Percentiles rank a stretch among this genome's conserved stretches.
phyloP scores from a whole-genome alignment of 331 rosid species.

The Prunus yedoensis region DNA sequence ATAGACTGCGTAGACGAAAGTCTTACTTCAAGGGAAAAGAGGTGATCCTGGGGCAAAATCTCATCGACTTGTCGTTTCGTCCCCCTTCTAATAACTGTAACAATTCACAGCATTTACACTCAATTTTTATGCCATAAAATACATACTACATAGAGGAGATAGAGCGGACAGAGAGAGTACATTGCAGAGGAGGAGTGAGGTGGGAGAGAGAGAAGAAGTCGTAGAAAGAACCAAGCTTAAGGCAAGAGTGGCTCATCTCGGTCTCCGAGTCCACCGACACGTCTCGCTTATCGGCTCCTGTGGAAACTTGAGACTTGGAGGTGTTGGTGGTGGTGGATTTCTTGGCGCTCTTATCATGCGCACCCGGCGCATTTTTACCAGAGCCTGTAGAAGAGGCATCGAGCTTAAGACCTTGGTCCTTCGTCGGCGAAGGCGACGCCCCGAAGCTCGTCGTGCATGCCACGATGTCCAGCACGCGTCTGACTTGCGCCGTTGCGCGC shows the following conservation, averaged over 20 bases:
- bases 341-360: conserved; percentile 40
- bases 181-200: conserved; percentile 83
- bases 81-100: conserved; percentile 72
- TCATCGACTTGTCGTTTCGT: conserved; percentile 58
- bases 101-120: background rate
- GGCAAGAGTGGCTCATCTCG: conserved; percentile 71
- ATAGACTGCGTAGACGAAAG: background rate
- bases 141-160: background rate
- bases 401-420: conserved; percentile 37
- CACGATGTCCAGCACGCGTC: conserved; percentile 75
- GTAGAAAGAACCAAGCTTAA: conserved; percentile 84
- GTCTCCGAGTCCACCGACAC: conserved; percentile 38
- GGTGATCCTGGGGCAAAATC: conserved; percentile 61
- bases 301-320: conserved; percentile 33
- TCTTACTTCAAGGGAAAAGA: conserved; percentile 80
- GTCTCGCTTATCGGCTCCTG: conserved; percentile 43
- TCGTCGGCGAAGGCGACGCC: conserved; percentile 35
- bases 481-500: conserved; percentile 72
- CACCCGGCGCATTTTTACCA: conserved; percentile 37
- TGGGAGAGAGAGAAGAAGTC: conserved; percentile 92
- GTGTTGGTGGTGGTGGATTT: conserved; percentile 31
- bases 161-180: conserved; percentile 34
- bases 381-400: conserved; percentile 27
- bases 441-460: conserved; percentile 91
- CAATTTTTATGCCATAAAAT: background rate